Evolutionary conservation across 345 rosid genomes (phyloP).

Genomic region (Carallia brachiata): DNA sequence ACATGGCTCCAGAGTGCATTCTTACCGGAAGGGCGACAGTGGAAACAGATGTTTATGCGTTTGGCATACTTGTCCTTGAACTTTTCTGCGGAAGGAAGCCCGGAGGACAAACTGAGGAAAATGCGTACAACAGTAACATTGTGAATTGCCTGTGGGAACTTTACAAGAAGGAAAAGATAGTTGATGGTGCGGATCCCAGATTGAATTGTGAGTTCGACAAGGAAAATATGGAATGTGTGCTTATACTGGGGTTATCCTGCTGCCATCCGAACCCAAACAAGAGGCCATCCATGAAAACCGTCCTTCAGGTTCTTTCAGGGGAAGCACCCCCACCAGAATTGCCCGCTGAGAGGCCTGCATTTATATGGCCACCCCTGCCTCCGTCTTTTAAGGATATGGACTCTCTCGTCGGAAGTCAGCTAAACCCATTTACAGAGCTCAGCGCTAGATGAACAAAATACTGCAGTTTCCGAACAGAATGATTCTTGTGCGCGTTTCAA

Average conservation of each 20-base stretch:
- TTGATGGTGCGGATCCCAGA: conserved; percentile 51
- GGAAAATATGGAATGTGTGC: conserved; percentile 43
- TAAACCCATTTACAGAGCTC: conserved; percentile 38
- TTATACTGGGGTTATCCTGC: conserved; percentile 71
- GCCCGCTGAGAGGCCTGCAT: conserved; percentile 61
- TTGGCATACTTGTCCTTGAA: conserved; percentile 63
- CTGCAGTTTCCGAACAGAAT: too few relatives aligned
- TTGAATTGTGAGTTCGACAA: conserved; percentile 33
- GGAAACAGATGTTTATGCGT: conserved; percentile 67
- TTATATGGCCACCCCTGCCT: conserved; percentile 72
- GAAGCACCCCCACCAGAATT: conserved; percentile 50
- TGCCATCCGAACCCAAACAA: conserved; percentile 73
- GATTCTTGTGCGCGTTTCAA: not conserved
- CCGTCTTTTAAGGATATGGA: conserved; percentile 48
- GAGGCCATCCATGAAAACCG: conserved; percentile 65
- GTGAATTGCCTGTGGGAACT: conserved; percentile 72
- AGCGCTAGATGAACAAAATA: conserved; percentile 29
- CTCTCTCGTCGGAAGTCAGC: conserved; percentile 32
- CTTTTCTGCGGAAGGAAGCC: conserved; percentile 62
- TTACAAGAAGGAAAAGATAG: conserved; percentile 40
- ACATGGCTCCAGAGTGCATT: conserved; percentile 82
- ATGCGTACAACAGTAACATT: conserved; percentile 47
- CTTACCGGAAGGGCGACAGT: conserved; percentile 57
- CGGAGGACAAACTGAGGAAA: conserved; percentile 24
- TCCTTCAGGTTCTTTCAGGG: conserved; percentile 61